Evolutionary conservation across 116 monocot genomes (phyloP), one percentile per base, ranked within the genome.

Genomic region (Posidonia oceanica): DNA sequence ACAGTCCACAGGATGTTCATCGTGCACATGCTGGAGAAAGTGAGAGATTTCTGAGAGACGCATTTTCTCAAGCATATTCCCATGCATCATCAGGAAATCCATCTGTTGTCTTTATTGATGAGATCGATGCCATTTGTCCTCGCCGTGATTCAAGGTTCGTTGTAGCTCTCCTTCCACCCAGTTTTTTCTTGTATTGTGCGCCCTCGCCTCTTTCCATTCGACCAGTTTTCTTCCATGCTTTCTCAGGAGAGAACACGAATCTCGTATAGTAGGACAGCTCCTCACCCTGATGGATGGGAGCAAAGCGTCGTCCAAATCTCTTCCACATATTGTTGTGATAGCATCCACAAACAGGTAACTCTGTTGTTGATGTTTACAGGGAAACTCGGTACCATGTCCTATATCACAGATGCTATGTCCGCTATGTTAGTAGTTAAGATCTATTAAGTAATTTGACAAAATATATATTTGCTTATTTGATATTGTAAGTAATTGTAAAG

Each of bases 41-140:
- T 38, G 93, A 98, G 75, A 85, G 85, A 55, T 80, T 78, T 75
- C 65, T 98, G 29, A 65, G 89, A 17, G 93, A 89, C 70, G 70
- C 75, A 14, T 98, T 98, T 83, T 76, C 87, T 64, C 63, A 98
- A 82, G 97, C 97, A 40, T 79, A 83, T 74, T 79, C 79, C 0
- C 65, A 81, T 77, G 90, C 84, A 58, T 71, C 80, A 52, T 77
- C 76, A 29, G 85, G 93, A 70, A 98, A 80, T 65, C 97, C 97
- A 18, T 89, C 97, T 52, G 82, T 98, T 21, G 79, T 98, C 53
- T 98, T 90, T 77, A 98, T 98, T 70, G 97, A 93, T 80, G 89
- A 98, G 76, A 80, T 98, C 74, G 97, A 98, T 80, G 83, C 85
- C 36, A 89, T 98, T 61, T 98, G 90, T 56, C 97, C 97, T 38